Conservation (phyloP, 2,329 filamentous ascomycete genomes). For the Zasmidium citrigriseum region DNA sequence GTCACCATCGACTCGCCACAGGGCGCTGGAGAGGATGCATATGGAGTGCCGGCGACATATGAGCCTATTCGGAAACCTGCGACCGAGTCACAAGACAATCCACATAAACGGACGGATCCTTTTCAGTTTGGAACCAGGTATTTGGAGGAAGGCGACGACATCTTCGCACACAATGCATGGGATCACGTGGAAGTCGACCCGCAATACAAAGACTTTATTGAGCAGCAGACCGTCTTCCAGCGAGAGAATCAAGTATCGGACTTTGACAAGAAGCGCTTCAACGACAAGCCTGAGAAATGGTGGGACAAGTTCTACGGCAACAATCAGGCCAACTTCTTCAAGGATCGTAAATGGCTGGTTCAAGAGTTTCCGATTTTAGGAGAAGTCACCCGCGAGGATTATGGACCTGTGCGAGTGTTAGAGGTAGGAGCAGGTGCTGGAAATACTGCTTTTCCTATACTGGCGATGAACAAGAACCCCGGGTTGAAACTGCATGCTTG, state of each 20-base stretch:
- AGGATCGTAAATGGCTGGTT: slow-evolving; percentile 93
- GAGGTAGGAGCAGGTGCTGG: slow-evolving; percentile 95
- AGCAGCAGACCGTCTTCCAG: slow-evolving; percentile 82
- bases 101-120: slow-evolving; percentile 84
- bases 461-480: slow-evolving; percentile 80
- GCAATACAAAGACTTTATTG: slow-evolving; percentile 80
- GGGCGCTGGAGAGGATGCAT: slow-evolving; percentile 43
- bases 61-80: slow-evolving; percentile 48
- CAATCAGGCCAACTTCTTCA: slow-evolving; percentile 97
- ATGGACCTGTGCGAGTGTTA: slow-evolving; percentile 70
- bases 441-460: slow-evolving; percentile 91
- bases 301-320: slow-evolving; percentile 99
- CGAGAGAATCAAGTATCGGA: slow-evolving; percentile 84
- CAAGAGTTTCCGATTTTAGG: slow-evolving; percentile 93
- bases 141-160: slow-evolving; percentile 80
- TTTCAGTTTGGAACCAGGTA: slow-evolving; percentile 94
- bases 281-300: slow-evolving; percentile 87
- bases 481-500: slow-evolving; percentile 85
- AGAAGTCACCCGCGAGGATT: slow-evolving; percentile 69
- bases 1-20: slow-evolving; percentile 45
- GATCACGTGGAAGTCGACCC: slow-evolving; percentile 95
- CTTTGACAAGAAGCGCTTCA: slow-evolving; percentile 90
- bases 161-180: slow-evolving; percentile 98
- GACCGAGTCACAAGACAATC: slow-evolving; percentile 69
- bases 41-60: slow-evolving; percentile 51